phyloP scores from a whole-genome alignment of 1,284 basidiomycete genomes.

The Puccinia horiana region DNA sequence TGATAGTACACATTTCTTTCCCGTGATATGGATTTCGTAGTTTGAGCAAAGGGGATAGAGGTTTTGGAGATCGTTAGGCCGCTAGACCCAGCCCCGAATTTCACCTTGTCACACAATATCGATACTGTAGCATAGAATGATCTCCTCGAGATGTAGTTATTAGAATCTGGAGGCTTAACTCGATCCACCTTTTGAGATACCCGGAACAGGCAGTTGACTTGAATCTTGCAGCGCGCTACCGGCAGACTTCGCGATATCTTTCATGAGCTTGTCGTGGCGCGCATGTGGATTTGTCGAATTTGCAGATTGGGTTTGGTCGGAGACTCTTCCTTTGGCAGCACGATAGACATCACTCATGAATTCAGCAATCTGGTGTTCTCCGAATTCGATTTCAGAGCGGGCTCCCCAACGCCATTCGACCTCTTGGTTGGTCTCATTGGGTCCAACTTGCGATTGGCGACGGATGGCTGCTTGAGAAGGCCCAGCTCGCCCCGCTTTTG shows the following conservation, averaged over 20 bases:
- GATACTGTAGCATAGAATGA: not conserved
- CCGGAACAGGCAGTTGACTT: slow-evolving; percentile 3
- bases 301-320: slow-evolving; percentile 1
- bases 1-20: not conserved
- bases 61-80: not conserved
- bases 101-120: too few species aligned
- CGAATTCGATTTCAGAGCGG: slow-evolving; percentile 49
- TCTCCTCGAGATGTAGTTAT: not conserved
- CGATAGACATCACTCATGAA: slow-evolving; percentile 49
- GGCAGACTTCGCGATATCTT: slow-evolving; percentile 42
- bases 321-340: not conserved
- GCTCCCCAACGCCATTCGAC: slow-evolving; percentile 48
- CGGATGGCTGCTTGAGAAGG: slow-evolving; percentile 19
- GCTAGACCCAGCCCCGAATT: too few species aligned
- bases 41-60: not conserved
- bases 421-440: slow-evolving; percentile 20
- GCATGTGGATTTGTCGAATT: not conserved
- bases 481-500: slow-evolving; percentile 6
- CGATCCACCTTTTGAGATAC: not conserved
- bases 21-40: not conserved
- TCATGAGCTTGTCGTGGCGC: slow-evolving; percentile 22
- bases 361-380: slow-evolving; percentile 43
- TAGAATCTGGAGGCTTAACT: not conserved
- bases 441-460: slow-evolving; percentile 38
- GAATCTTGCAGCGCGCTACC: slow-evolving; percentile 43